Conservation (phyloP, 106 monocot genomes). For the Platanthera guangdongensis region DNA sequence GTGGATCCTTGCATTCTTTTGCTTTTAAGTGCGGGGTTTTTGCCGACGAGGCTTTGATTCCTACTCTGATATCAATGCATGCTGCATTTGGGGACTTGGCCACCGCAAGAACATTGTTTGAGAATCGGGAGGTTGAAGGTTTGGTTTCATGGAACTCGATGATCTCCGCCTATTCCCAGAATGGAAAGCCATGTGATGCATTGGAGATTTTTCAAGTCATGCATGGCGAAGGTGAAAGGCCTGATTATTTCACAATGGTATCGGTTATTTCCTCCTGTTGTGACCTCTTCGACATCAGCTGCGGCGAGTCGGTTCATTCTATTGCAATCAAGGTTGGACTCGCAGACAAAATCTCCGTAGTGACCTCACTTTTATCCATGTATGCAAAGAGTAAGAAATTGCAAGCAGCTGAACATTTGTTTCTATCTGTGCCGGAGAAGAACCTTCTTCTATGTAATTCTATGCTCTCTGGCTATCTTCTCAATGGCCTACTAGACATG, state of each 20-base stretch:
- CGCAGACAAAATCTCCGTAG: constrained; percentile 19
- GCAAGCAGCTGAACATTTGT: constrained; percentile 29
- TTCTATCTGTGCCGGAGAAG: constrained; percentile 21
- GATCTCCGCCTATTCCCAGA: constrained; percentile 42
- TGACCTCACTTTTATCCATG: constrained; percentile 43
- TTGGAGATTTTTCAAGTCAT: constrained; percentile 32
- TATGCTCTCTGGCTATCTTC: constrained; percentile 49
- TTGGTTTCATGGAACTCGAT: constrained; percentile 52
- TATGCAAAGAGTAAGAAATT: constrained; percentile 51
- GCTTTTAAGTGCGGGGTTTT: constrained; percentile 39
- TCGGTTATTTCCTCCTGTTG: constrained; percentile 34
- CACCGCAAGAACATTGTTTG: constrained; percentile 32
- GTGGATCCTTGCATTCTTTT: constrained; percentile 36
- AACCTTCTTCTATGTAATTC: constrained; percentile 47
- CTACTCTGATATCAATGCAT: constrained; percentile 65
- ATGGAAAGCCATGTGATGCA: constrained; percentile 19
- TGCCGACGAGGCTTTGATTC: constrained; percentile 19
- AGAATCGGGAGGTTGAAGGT: constrained; percentile 17
- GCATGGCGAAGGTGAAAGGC: constrained; percentile 15
- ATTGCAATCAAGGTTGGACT: constrained; percentile 35
- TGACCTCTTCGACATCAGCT: constrained; percentile 16
- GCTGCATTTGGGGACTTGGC: constrained; percentile 21
- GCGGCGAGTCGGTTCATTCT: constrained; percentile 40
- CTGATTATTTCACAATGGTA: constrained; percentile 44
- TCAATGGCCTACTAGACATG: constrained; percentile 17